These are phyloP conservation scores for Diplodia mutila DNA, from an alignment of 2,329 filamentous ascomycete species.

Conservation along the genomic window DNA sequence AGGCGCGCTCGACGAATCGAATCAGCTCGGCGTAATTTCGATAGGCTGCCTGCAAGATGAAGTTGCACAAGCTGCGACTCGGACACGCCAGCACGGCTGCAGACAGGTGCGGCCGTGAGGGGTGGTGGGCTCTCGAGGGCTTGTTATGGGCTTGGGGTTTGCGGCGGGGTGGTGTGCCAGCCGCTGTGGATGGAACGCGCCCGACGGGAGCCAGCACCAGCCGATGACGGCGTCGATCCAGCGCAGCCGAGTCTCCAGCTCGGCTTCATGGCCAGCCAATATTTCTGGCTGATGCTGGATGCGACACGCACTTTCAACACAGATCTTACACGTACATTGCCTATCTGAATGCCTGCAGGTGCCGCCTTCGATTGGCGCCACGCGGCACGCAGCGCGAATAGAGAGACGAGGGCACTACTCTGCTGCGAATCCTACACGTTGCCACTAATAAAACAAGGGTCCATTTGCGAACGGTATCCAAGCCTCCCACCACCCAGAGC, in stretches of 20 bases:
- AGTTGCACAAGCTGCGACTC: not conserved
- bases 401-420: constrained; percentile 2
- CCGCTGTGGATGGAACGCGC: constrained; percentile 1
- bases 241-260: not conserved
- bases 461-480: not conserved
- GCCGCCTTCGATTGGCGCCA: constrained; percentile 10
- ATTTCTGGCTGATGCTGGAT: not conserved
- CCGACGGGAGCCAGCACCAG: not conserved
- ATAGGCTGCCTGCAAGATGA: not conserved
- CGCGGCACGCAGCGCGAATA: constrained; percentile 9
- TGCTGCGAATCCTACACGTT: not conserved
- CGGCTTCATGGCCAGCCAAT: not conserved
- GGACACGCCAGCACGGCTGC: not conserved
- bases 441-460: constrained; percentile 11
- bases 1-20: not conserved
- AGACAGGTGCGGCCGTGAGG: not conserved
- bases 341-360: constrained; percentile 14
- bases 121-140: not conserved
- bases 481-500: constrained; percentile 18
- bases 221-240: not conserved
- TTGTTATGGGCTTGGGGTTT: not conserved
- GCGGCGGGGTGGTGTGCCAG: not conserved
- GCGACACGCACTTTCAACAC: constrained; percentile 1
- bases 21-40: not conserved
- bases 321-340: constrained; percentile 1